Evolutionary conservation across 1,139 yeast species (phyloP), one percentile per base, ranked within the genome.

Genomic region (Kodamaea derodonti): DNA sequence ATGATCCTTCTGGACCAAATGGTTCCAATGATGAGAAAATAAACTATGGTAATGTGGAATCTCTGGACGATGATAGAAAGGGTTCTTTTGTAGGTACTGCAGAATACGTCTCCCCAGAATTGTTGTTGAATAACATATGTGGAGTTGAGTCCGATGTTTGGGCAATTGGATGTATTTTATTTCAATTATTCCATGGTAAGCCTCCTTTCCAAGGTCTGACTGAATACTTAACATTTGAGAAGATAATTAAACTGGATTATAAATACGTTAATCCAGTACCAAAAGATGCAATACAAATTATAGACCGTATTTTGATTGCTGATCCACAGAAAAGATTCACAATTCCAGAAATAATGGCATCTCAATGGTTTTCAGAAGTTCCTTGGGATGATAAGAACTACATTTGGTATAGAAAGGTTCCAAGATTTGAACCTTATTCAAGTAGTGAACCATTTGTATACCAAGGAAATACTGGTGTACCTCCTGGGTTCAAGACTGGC

Each of bases 161-260:
- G 99, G 97, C 98, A 0, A 72, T 87, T 45, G 99, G 97, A 1
- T 94, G 98, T 60, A 84, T 94, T 13, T 58, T 94, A 14, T 94
- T 78, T 58, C 98, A 94, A 58, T 80, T 94, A 75, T 83, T 94
- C 47, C 87, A 95, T 15, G 98, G 98, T 1, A 75, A 75, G 35
- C 98, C 98, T 1, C 98, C 99, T 9, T 94, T 94, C 63, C 92
- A 90, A 54, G 98, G 95, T 0, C 69, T 84, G n/a, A 92, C 95
- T 36, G 98, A 94, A 58, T 94, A 88, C 52, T 69, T 86, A 38
- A 92, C 97, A 0, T 94, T 94, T 58, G 97, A 94, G 53, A 88
- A 90, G 54, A 88, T 94, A 47, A 84, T 87, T 49, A 81, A 80
- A 51, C 74, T 83, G 24, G 94, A 90, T 43, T 88, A 84, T 51